phyloP scores from a whole-genome alignment of 2,329 filamentous ascomycete species.

The Fusarium hostae region DNA sequence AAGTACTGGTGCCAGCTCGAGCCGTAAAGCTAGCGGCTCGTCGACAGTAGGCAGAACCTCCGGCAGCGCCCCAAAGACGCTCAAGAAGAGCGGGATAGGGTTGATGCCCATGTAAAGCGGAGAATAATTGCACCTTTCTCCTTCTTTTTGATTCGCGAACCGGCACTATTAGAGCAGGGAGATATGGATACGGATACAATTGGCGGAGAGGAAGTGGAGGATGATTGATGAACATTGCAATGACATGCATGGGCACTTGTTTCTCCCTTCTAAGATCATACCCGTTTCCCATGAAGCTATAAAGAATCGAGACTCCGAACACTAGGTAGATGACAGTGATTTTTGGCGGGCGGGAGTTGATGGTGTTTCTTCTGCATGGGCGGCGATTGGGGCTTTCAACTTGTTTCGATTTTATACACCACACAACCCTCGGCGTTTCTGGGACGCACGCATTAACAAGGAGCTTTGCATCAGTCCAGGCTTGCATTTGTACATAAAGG shows the following conservation, averaged over 20 bases:
- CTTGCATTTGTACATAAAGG: conserved; percentile 9
- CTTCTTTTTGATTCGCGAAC: conserved; percentile 9
- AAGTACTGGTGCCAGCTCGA: conserved; percentile 39
- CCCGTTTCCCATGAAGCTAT: conserved; percentile 13
- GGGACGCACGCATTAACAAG: conserved; percentile 10
- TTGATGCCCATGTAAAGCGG: conserved; percentile 45
- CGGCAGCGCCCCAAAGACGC: conserved; percentile 40
- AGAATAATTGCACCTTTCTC: not conserved
- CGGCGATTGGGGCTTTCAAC: conserved; percentile 19
- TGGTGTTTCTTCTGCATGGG: conserved; percentile 36
- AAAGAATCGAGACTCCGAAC: conserved; percentile 14
- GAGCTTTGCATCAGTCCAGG: conserved; percentile 21
- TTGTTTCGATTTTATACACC: conserved; percentile 19
- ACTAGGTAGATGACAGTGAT: conserved; percentile 12
- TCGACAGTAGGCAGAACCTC: conserved; percentile 38
- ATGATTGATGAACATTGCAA: conserved; percentile 32
- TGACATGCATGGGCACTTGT: conserved; percentile 26
- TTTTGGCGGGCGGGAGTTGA: conserved; percentile 27
- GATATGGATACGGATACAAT: conserved; percentile 1
- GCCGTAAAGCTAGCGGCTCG: conserved; percentile 48
- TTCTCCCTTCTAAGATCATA: conserved; percentile 23
- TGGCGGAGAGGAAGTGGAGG: conserved; percentile 4
- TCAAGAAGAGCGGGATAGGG: conserved; percentile 52
- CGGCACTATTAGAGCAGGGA: not conserved
- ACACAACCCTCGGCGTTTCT: conserved; percentile 21